phyloP scores from a whole-genome alignment of 1,139 yeast genomes.

The Yamadazyma mexicana region DNA sequence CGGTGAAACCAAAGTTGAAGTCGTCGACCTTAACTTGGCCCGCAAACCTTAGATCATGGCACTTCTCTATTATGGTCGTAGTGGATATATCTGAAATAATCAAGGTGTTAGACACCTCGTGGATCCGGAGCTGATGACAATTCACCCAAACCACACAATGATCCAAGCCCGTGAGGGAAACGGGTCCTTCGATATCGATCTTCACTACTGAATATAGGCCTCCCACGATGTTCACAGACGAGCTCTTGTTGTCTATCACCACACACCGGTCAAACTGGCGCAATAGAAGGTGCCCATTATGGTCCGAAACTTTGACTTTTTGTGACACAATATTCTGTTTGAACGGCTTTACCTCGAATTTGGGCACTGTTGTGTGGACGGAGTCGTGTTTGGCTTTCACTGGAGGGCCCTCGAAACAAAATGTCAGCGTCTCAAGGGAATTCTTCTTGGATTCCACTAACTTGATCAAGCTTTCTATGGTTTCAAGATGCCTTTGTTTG shows the following conservation, averaged over 20 bases:
- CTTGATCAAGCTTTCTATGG: constrained; percentile 18
- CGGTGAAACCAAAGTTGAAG: constrained; percentile 11
- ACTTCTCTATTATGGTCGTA: constrained; percentile 35
- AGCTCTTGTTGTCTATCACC: constrained; percentile 12
- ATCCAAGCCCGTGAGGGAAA: constrained; percentile 25
- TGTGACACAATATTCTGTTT: constrained; percentile 1
- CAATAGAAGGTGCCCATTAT: constrained; percentile 18
- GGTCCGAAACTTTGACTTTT: constrained; percentile 7
- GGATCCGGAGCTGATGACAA: constrained; percentile 46
- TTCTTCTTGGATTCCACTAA: constrained; percentile 19
- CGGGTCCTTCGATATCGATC: constrained; percentile 32
- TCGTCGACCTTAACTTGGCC: constrained; percentile 12
- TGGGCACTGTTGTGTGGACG: constrained; percentile 1
- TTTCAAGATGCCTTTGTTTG: constrained; percentile 9
- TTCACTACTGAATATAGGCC: constrained; percentile 20
- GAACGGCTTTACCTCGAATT: constrained; percentile 8
- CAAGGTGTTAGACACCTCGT: constrained; percentile 23
- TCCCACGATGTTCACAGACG: constrained; percentile 26
- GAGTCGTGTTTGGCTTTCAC: constrained; percentile 9
- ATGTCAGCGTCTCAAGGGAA: constrained; percentile 18
- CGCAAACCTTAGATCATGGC: constrained; percentile 16
- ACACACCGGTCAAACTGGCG: constrained; percentile 14
- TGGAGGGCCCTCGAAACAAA: constrained; percentile 31
- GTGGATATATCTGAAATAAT: constrained; percentile 24
- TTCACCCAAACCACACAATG: constrained; percentile 25